A percentile compares a stretch with the other conserved stretches of the same genome.
These are phyloP conservation scores for Fusarium stilboides DNA, from an alignment of 2,329 filamentous ascomycete genomes.

Conservation along the genomic window DNA sequence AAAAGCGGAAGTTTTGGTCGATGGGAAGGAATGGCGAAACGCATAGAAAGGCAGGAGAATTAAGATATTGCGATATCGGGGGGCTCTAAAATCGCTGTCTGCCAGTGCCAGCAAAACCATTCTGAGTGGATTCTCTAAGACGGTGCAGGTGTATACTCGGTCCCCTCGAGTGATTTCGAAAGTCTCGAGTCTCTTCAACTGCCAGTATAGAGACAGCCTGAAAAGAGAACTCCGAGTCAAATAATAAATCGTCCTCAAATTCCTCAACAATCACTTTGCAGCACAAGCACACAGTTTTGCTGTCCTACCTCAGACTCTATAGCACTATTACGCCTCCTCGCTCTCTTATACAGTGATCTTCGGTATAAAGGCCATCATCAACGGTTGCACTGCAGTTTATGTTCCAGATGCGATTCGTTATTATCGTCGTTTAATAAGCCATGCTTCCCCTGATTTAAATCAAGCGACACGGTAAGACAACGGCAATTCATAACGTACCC, in stretches of 20 bases:
- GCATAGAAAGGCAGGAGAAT: background rate
- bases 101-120: constrained; percentile 15
- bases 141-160: background rate
- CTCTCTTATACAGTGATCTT: constrained; percentile 1
- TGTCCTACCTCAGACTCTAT: constrained; percentile 38
- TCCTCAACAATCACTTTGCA: constrained; percentile 16
- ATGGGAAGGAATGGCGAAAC: background rate
- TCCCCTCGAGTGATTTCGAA: background rate
- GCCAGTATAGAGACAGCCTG: background rate
- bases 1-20: background rate
- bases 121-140: background rate
- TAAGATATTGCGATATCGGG: constrained; percentile 1
- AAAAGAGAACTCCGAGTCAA: background rate
- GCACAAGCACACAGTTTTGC: constrained; percentile 31
- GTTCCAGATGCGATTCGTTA: constrained; percentile 37
- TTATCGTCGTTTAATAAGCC: constrained; percentile 13
- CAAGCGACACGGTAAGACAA: constrained; percentile 7
- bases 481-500: background rate
- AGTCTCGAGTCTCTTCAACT: background rate
- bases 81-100: constrained; percentile 3
- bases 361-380: constrained; percentile 1
- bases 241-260: background rate
- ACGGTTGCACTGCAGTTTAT: constrained; percentile 42
- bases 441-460: constrained; percentile 15
- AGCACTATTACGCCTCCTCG: constrained; percentile 17